A percentile compares a stretch with the other conserved stretches of the same genome.
phyloP scores from a whole-genome alignment of 176 grass and related monocot genomes.

The Guadua angustifolia region DNA sequence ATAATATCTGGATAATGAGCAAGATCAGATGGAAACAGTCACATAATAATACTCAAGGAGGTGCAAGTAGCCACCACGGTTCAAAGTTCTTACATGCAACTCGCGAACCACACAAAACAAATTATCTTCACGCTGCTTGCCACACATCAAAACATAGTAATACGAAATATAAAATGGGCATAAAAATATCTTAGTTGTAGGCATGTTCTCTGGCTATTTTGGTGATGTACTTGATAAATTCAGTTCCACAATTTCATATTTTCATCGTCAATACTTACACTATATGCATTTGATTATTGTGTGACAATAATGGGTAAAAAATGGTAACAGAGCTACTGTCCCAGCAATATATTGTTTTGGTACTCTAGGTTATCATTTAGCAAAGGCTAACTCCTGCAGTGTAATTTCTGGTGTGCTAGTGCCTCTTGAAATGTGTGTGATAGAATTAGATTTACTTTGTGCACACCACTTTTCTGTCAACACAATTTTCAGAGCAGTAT shows the following conservation, averaged over 20 bases:
- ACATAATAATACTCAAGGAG: not conserved
- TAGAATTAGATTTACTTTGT: slow-evolving; percentile 21
- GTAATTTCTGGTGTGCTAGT: slow-evolving; percentile 10
- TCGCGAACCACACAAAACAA: not conserved
- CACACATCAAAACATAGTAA: not conserved
- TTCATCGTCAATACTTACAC: not conserved
- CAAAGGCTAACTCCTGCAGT: not conserved
- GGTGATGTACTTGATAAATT: slow-evolving; percentile 2
- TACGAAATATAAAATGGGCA: not conserved
- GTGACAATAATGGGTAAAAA: slow-evolving; percentile 1
- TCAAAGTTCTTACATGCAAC: slow-evolving; percentile 19
- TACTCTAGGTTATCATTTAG: not conserved
- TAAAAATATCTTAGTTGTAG: slow-evolving; percentile 17
- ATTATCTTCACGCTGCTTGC: not conserved
- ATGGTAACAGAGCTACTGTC: not conserved
- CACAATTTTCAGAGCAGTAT: not conserved
- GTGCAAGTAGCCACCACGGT: slow-evolving; percentile 6
- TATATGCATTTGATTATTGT: slow-evolving; percentile 12
- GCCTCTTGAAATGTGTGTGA: slow-evolving; percentile 16
- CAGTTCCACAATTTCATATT: slow-evolving; percentile 7
- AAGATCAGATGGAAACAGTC: not conserved
- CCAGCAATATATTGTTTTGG: not conserved
- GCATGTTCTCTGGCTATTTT: not conserved
- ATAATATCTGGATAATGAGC: slow-evolving; percentile 4
- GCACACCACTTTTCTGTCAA: not conserved